Base-by-base conservation (phyloP, 305 asterid species). In the Solanum hybrid region DNA sequence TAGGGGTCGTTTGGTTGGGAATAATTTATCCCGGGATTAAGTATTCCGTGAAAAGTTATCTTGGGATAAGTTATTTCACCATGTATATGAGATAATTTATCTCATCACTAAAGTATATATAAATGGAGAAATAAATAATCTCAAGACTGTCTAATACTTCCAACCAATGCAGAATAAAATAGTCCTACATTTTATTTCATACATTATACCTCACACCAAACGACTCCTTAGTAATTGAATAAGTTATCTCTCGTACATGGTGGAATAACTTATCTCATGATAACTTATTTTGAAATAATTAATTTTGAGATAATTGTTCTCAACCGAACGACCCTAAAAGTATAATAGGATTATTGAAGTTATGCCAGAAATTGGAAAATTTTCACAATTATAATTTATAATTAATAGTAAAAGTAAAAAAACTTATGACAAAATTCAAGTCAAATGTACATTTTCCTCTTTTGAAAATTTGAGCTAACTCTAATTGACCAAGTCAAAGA, bases 221-320 rank as follows among this genome's bases (percentile, higher is more conserved):
- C 26, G 0, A 57, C 2, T 57, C 69, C 4, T 20, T 57, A 20
- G 4, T 57, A 57, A 1, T 57, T 0, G 1, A 20, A 57, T 57
- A 2, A 5, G 9, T 51, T 51, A 51, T 51, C 1, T 51, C 8
- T 16, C 8, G 64, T 16, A 51, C 0, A 51, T 16, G 22, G 0
- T 51, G n/a, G 0, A 51, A 51, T 51, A 16, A 16, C 0, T 51
- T 51, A 16, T 51, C 22, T 16, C 64, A 16, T 51, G n/a, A 51
- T 16, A 5, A 57, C 2, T 57, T 57, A 57, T 57, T 57, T 2
- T 57, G 5, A 20, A 57, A 57, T 57, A 57, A 7, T 61, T 20
- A 61, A 0, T 61, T 3, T 20, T 5, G 20, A 51, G 22, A 51
- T 51, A 51, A 51, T 51, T 51, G 0, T 51, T 51, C 22, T 51